Evolutionary conservation across 2,329 filamentous ascomycete genomes (phyloP), one percentile per base, ranked within the genome.

Genomic region (Fusarium haematococcum): DNA sequence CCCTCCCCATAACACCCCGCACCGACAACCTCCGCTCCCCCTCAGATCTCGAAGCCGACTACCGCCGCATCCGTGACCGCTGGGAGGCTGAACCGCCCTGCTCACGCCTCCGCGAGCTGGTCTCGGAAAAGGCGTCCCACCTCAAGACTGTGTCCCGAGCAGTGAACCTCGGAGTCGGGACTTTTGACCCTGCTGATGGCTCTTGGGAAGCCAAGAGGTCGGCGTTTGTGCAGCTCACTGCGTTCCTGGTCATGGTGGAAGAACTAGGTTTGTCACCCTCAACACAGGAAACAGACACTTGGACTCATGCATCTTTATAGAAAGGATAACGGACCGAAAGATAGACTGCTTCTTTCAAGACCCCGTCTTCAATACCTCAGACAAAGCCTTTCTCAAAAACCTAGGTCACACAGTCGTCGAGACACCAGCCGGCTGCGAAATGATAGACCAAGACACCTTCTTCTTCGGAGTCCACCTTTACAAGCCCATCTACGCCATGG

Each of bases 401-500:
- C 86, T 92, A 0, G 88, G 90, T n/a, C 88, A 90, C 61, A 64
- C 81, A 3, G 83, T 88, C 5, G 83, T 89, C 5, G 83, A 87
- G 1, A 83, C 88, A 2, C 92, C 92, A 0, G 77, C 65, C 0
- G 91, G 86, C 0, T 91, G 90, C 73, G 79, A 85, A 0, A 74
- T 85, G 7, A 84, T 93, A 11, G 84, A 86, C 18, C 57, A 78
- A 0, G 76, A 81, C 0, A 87, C 89, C 0, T 78, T 94, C 2
- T 83, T 92, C 3, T 94, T 89, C 72, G 91, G 89, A 1, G 85
- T 93, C 0, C 91, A 93, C 60, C 85, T 91, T 67, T 90, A 91
- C 66, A 84, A 83, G 25, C 84, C 82, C 41, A 85, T 88, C 45
- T 93, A 90, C 59, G 83, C 87, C 25, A 79, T 84, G 7, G 85